Base-by-base conservation (phyloP, 306 rosid species). In the Trichosanthes truncata region DNA sequence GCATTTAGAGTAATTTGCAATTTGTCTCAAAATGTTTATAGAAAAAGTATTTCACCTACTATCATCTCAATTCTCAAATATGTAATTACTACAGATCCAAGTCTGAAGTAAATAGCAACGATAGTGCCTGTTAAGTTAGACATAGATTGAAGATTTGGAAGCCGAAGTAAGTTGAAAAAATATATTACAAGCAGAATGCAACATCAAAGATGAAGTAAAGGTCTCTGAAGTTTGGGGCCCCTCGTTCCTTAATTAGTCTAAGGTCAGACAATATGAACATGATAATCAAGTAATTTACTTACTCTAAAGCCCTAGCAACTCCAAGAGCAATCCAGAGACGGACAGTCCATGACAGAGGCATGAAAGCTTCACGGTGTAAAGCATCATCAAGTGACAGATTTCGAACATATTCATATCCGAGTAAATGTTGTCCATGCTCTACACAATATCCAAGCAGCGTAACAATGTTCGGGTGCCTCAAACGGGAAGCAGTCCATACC, bases 291-390 rank as follows among this genome's bases (percentile, higher is more conserved):
- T 33, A 83, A 38, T 14, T 29, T 41, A 84, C 97, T 90, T 87
- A 96, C 99, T 90, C 91, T 79, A 96, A 86, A 77, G 93, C 98
- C 84, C 90, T 93, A 77, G 98, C 97, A 81, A 91, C 85, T 18
- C 91, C 93, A 67, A 96, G 83, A 78, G 97, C 90, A 79, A 96
- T 88, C 80, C 79, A 86, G 82, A 96, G 89, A 67, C 97, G 90
- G 74, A 88, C 86, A 63, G 83, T 79, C 97, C 96, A 90, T 8
- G 99, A 92, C 72, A 95, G 85, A 86, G 97, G 87, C 84, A 82
- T 90, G 87, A 80, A 90, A 63, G 85, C 82, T 26, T 85, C 81
- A 53, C 86, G 65, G 79, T 96, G 97, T 73, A 95, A 88, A 84
- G 97, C 96, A 35, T 83, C 77, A 46, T 85, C 82, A 45, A 95